Evolutionary conservation across 352 stramenopile species (phyloP), one percentile per base, ranked within the genome.

Genomic region (Globisporangium nodosum): DNA sequence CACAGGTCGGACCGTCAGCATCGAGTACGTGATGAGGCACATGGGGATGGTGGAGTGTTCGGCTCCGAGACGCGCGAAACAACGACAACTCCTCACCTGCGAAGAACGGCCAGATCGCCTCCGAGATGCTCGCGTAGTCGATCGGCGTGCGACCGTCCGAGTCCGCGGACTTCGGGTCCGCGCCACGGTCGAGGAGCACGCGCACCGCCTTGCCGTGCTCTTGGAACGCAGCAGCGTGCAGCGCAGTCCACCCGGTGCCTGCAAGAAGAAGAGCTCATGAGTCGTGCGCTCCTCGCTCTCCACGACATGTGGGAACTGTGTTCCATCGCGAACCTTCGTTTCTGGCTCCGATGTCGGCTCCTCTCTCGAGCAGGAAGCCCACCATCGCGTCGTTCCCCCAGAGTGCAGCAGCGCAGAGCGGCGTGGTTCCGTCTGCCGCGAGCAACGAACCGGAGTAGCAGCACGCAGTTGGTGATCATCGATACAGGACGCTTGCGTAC

Each of bases 31-130:
- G 1, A 27, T 27, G 24, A 27, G 24, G 24, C 24, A 27, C 1
- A 27, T 27, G 24, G 24, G 24, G 24, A 27, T 27, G 24, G 24
- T 27, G 24, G 24, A 27, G 24, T 27, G 24, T 12, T 43, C 18
- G 52, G n/a, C 33, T 49, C 24, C 12, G 21, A 49, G 21, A 21
- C 45, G n/a, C 13, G 5, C 15, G 6, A 40, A 13, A 15, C 35
- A 15, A 40, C 7, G 7, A 15, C 35, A 40, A 15, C 35, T 9
- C 20, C 11, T 13, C 31, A 85, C 75, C 71, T 49, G 74, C 76
- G 54, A 88, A 88, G 57, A 85, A 85, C 4, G 76, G 59, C 76
- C 78, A 88, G 61, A 87, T 87, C 5, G 78, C 78, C 57, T 88
- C 78, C 15, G 78, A 88, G 53, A 88, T 87, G 49, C 78, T 88